Percentiles rank a stretch among this genome's conserved stretches.
These are phyloP conservation scores for Phyllosticta ampelicida DNA, from an alignment of 2,329 filamentous ascomycete genomes.

Conservation along the genomic window DNA sequence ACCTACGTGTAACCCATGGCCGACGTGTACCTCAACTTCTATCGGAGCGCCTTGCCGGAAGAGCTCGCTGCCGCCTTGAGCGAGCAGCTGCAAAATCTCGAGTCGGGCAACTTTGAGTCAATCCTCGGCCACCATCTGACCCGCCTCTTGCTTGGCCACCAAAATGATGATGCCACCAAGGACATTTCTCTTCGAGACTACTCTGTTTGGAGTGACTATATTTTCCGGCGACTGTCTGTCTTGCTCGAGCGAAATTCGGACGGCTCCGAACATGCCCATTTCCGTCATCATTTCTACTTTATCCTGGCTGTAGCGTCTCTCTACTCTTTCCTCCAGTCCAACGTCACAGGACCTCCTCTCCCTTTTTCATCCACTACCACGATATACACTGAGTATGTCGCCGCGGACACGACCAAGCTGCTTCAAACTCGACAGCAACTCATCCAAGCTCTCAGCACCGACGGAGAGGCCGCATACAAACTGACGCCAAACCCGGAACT, in stretches of 20 bases:
- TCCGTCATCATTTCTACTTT: conserved; percentile 34
- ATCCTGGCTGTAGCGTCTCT: conserved; percentile 58
- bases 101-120: conserved; percentile 32
- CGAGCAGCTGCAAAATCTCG: conserved; percentile 27
- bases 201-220: conserved; percentile 33
- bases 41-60: conserved; percentile 31
- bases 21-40: conserved; percentile 32
- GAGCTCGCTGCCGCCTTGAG: conserved; percentile 30
- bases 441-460: conserved; percentile 59
- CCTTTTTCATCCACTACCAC: conserved; percentile 41
- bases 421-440: conserved; percentile 46
- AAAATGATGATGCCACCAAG: conserved; percentile 23
- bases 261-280: conserved; percentile 22
- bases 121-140: conserved; percentile 28
- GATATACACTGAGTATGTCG: conserved; percentile 40
- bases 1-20: conserved; percentile 21
- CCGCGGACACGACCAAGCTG: conserved; percentile 23
- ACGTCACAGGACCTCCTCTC: conserved; percentile 79
- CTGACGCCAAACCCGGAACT: conserved; percentile 77
- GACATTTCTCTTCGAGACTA: conserved; percentile 24
- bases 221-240: conserved; percentile 9
- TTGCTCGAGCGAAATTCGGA: conserved; percentile 9
- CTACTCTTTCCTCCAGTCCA: conserved; percentile 72
- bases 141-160: conserved; percentile 30
- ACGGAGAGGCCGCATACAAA: conserved; percentile 78